Evolutionary conservation across 2,329 filamentous ascomycete genomes (phyloP), one percentile per base, ranked within the genome.

Genomic region (Boeremia exigua): DNA sequence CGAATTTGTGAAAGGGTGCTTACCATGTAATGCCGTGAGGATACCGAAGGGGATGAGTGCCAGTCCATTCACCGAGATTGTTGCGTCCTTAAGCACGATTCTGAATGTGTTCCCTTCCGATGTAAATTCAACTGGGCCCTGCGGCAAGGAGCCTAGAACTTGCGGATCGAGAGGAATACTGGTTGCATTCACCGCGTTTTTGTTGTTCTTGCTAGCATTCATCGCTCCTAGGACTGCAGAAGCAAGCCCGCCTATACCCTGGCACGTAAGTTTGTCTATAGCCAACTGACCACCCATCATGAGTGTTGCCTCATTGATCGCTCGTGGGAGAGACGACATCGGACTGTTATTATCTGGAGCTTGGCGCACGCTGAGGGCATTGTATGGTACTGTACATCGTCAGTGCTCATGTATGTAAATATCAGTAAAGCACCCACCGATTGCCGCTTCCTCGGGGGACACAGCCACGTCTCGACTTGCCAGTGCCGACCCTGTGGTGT

Each of bases 191-290:
- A 45, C 47, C 17, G 55, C 44, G 14, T 44, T 49, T 6, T 45
- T 38, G 14, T 65, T 65, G 10, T 58, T 32, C 15, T 61, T 61
- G 10, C 47, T 54, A 1, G 56, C 57, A 23, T 55, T 61, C 48
- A 56, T 62, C 9, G 65, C 29, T 17, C 66, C 69, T 0, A 68
- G 46, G 3, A 40, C 61, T 14, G 63, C 54, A 2, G 67, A 59
- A 8, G 63, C 63, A 15, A 70, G 30, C 2, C 69, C 69, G 2
- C 69, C 69, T 25, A 72, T 53, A 3, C 69, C 69, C 25, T 65
- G 56, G 40, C 69, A 72, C 1, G 66, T 71, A 1, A 70, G 47
- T 1, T 51, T 38, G n/a, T 71, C 47, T 2, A 65, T 53, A 1
- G 53, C 51, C 9, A 52, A 49, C 46, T 72, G 69, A 3, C 56